These are phyloP conservation scores for Solanum microdontum DNA, from an alignment of 257 asterid genomes.

Conservation along the genomic window DNA sequence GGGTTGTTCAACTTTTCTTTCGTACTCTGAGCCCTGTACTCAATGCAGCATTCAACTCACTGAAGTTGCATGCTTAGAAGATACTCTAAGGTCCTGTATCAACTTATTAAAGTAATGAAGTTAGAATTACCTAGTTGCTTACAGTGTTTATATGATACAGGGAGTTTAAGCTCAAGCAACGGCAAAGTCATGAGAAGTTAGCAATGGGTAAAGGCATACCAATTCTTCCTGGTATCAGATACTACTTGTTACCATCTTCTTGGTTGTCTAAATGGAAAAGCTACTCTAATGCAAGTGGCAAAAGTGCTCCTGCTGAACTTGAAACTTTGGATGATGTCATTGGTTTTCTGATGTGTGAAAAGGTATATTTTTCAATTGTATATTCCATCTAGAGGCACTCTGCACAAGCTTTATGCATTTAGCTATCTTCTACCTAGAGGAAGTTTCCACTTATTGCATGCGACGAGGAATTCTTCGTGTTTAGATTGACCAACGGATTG, in stretches of 20 bases:
- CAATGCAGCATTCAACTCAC: constrained; percentile 54
- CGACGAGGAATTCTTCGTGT: background rate
- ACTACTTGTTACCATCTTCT: constrained; percentile 68
- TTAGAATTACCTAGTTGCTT: background rate
- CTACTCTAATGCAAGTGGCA: constrained; percentile 61
- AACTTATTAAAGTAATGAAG: constrained; percentile 8
- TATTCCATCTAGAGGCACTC: background rate
- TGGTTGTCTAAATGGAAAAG: constrained; percentile 86
- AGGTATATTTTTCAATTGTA: constrained; percentile 31
- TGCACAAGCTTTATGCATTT: background rate
- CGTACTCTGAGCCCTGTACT: constrained; percentile 67
- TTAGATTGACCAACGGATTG: background rate
- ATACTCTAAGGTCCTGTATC: constrained; percentile 55
- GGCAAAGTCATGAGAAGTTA: constrained; percentile 74
- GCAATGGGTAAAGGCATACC: constrained; percentile 45
- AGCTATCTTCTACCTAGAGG: background rate
- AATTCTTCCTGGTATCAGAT: constrained; percentile 43
- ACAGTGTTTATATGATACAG: constrained; percentile 37
- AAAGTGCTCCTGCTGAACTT: constrained; percentile 49
- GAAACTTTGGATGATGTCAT: constrained; percentile 46
- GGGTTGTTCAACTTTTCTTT: constrained; percentile 57
- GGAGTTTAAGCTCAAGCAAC: constrained; percentile 76
- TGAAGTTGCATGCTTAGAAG: constrained; percentile 82
- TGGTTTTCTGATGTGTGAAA: constrained; percentile 57
- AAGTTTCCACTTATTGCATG: background rate